Evolutionary conservation across 2,329 filamentous ascomycete species (phyloP).

Genomic region (Penicillium sp.): DNA sequence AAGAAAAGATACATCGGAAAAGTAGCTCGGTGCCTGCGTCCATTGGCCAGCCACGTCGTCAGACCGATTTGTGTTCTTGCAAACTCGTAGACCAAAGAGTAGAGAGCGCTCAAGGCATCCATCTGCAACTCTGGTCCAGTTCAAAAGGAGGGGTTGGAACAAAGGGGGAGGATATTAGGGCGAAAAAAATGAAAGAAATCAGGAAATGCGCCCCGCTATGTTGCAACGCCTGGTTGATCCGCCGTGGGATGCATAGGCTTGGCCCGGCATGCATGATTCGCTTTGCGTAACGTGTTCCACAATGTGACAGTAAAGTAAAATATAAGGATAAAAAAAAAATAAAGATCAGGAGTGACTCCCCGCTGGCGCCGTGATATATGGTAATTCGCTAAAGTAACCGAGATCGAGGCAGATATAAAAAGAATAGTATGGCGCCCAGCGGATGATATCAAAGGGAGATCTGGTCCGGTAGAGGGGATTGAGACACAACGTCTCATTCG

Average conservation of each 20-base stretch:
- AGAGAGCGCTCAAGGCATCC: background rate
- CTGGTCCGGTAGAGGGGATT: background rate
- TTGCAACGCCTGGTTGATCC: slow-evolving; percentile 13
- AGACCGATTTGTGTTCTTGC: slow-evolving; percentile 10
- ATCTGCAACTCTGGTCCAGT: slow-evolving; percentile 10
- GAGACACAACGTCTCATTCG: slow-evolving; percentile 6
- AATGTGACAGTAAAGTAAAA: slow-evolving; percentile 4
- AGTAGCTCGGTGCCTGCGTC: slow-evolving; percentile 19
- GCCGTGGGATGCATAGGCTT: slow-evolving; percentile 5
- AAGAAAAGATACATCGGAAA: background rate
- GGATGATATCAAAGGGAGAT: background rate
- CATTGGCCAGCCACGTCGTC: slow-evolving; percentile 19
- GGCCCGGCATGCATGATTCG: slow-evolving; percentile 12
- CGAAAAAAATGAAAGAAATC: background rate
- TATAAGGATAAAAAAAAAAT: background rate
- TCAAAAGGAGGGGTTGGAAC: slow-evolving; percentile 12
- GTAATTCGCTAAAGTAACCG: slow-evolving; percentile 16
- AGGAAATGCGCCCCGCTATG: slow-evolving; percentile 4
- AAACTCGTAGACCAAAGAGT: background rate
- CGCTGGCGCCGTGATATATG: slow-evolving; percentile 15
- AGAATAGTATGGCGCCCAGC: background rate
- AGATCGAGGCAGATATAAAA: slow-evolving; percentile 5
- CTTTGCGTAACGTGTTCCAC: slow-evolving; percentile 9
- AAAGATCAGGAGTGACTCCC: background rate
- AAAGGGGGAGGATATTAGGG: slow-evolving; percentile 1